phyloP scores from a whole-genome alignment of 352 stramenopile species.

The Phytophthora constricta region DNA sequence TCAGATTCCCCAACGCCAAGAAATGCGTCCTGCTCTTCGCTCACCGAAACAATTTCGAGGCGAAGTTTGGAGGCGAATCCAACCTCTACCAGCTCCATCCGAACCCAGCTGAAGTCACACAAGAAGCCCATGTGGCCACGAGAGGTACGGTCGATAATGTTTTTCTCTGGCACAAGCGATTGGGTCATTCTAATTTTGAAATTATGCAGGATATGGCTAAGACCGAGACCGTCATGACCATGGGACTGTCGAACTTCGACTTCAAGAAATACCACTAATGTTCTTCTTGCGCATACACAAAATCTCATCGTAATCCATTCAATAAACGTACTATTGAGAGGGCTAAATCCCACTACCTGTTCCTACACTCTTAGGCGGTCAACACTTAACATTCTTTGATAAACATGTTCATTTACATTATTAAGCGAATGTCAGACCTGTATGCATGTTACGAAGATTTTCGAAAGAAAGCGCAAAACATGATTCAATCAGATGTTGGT shows the following conservation, averaged over 20 bases:
- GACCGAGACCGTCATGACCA: background rate
- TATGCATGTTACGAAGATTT: constrained; percentile 19
- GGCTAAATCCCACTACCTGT: constrained; percentile 13
- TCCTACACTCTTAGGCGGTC: constrained; percentile 9
- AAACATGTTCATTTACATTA: constrained; percentile 21
- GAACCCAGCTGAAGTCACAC: background rate
- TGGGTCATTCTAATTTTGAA: constrained; percentile 4
- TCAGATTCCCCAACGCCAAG: constrained; percentile 27
- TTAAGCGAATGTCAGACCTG: constrained; percentile 9
- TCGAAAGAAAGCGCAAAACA: constrained; percentile 1
- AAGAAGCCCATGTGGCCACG: background rate
- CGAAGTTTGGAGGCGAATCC: constrained; percentile 2
- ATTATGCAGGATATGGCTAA: constrained; percentile 4
- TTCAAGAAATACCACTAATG: constrained; percentile 10
- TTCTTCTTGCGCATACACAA: constrained; percentile 18
- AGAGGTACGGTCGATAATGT: constrained; percentile 6
- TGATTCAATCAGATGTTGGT: background rate
- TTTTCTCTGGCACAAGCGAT: constrained; percentile 10
- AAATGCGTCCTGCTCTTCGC: constrained; percentile 20
- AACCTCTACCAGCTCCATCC: constrained; percentile 22
- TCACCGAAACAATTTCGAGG: constrained; percentile 12
- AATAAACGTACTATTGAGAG: constrained; percentile 24
- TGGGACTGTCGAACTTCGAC: background rate
- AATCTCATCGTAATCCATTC: constrained; percentile 22
- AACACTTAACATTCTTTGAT: constrained; percentile 16